phyloP scores from a whole-genome alignment of 768 basidiomycete species.

The Tricholoma flavovirens region DNA sequence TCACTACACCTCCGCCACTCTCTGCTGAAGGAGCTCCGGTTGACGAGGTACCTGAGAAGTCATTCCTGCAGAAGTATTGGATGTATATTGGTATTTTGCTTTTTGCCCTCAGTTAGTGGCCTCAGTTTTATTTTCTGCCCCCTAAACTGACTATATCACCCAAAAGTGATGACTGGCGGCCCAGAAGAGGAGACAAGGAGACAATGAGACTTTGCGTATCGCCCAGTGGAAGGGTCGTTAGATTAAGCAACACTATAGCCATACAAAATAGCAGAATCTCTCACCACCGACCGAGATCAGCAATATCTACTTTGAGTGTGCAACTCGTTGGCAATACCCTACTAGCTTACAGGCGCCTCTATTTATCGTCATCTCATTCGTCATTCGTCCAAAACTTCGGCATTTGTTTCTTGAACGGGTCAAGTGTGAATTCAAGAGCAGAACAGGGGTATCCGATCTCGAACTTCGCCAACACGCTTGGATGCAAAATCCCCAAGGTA shows the following conservation, averaged over 20 bases:
- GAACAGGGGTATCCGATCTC: slow-evolving; percentile 95
- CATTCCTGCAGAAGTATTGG: slow-evolving; percentile 90
- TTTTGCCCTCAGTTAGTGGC: slow-evolving; percentile 42
- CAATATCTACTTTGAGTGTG: too few species aligned
- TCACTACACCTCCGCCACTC: slow-evolving; percentile 62
- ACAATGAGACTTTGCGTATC: slow-evolving; percentile 5
- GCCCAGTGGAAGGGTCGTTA: not conserved
- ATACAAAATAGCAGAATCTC: too few species aligned
- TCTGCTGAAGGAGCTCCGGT: slow-evolving; percentile 62
- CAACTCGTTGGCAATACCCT: slow-evolving; percentile 12
- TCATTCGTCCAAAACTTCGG: slow-evolving; percentile 52
- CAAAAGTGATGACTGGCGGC: slow-evolving; percentile 27
- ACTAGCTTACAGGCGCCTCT: slow-evolving; percentile 1
- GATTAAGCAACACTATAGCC: too few species aligned
- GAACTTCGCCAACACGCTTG: slow-evolving; percentile 85
- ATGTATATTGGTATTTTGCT: slow-evolving; percentile 63
- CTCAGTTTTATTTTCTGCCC: not conserved
- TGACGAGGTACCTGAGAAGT: slow-evolving; percentile 58
- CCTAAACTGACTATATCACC: not conserved
- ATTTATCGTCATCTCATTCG: slow-evolving; percentile 24
- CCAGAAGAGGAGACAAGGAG: slow-evolving; percentile 33
- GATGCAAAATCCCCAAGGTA: slow-evolving; percentile 90
- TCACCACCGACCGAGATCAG: too few species aligned
- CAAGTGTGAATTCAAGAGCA: slow-evolving; percentile 87
- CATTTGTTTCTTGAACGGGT: slow-evolving; percentile 84